These are phyloP conservation scores for Didymella glomerata DNA, from an alignment of 2,329 filamentous ascomycete genomes.

Conservation along the genomic window DNA sequence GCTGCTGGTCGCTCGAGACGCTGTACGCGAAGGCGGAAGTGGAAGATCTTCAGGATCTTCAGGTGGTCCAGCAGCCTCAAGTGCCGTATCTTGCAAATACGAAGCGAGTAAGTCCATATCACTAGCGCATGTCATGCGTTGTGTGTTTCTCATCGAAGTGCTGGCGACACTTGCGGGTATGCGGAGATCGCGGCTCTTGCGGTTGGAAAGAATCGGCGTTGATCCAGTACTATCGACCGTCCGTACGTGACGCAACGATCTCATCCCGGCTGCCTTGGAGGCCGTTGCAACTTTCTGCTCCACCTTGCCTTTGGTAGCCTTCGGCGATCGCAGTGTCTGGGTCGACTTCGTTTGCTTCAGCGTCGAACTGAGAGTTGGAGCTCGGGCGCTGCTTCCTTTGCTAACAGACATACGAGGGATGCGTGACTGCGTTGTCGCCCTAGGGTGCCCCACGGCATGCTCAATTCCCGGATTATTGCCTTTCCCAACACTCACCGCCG, in stretches of 20 bases:
- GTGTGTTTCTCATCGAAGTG: background rate
- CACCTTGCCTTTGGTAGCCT: background rate
- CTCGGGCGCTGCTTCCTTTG: conserved; percentile 13
- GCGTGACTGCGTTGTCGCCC: conserved; percentile 24
- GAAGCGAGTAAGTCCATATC: background rate
- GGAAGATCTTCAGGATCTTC: background rate
- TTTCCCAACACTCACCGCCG: conserved; percentile 1
- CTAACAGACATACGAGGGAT: conserved; percentile 35
- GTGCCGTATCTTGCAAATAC: background rate
- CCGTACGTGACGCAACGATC: conserved; percentile 29
- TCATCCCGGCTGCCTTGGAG: conserved; percentile 2
- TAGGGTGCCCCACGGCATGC: background rate
- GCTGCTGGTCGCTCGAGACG: conserved; percentile 26
- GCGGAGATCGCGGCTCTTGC: background rate
- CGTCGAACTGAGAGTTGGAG: conserved; percentile 23
- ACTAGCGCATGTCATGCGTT: background rate
- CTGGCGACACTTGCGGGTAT: background rate
- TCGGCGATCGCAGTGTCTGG: conserved; percentile 8
- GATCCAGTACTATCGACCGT: conserved; percentile 33
- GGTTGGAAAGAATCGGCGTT: conserved; percentile 27
- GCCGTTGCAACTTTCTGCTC: background rate
- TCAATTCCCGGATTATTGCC: background rate
- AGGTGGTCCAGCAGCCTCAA: background rate
- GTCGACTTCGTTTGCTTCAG: conserved; percentile 32
- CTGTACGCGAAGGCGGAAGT: background rate